Evolutionary conservation across 306 rosid genomes (phyloP).

Genomic region (Medicago arabica): DNA sequence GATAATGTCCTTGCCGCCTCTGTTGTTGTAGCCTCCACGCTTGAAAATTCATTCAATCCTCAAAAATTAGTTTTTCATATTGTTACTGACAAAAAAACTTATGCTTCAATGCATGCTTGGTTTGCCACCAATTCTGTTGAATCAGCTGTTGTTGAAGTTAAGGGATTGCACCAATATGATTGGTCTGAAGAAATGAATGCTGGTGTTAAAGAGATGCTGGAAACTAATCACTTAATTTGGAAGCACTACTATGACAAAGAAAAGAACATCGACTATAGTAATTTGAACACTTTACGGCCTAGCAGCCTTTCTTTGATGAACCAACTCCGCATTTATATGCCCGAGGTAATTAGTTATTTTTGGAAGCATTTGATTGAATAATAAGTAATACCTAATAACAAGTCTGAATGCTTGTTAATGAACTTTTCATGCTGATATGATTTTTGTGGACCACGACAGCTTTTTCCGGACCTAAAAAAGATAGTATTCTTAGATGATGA

Average conservation of each 20-base stretch:
- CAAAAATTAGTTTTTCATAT: conserved; percentile 80
- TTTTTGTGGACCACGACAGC: conserved; percentile 67
- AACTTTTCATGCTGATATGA: conserved; percentile 49
- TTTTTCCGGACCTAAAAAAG: conserved; percentile 90
- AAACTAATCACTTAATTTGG: conserved; percentile 78
- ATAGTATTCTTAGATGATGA: conserved; percentile 87
- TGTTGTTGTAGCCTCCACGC: conserved; percentile 74
- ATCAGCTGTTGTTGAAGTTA: conserved; percentile 80
- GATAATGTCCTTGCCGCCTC: conserved; percentile 94
- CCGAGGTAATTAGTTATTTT: conserved; percentile 65
- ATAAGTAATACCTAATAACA: conserved; percentile 32
- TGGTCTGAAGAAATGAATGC: conserved; percentile 85
- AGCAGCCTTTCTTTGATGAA: conserved; percentile 82
- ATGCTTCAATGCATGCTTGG: conserved; percentile 96
- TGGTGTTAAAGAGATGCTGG: conserved; percentile 75
- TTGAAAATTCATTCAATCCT: conserved; percentile 72
- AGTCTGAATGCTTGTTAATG: conserved; percentile 46
- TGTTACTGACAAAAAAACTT: conserved; percentile 88
- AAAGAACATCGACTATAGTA: conserved; percentile 47
- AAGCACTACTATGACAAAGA: conserved; percentile 61
- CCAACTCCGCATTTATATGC: conserved; percentile 80
- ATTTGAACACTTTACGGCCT: conserved; percentile 63
- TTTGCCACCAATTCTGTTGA: conserved; percentile 74
- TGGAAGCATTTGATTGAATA: conserved; percentile 38
- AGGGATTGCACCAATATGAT: conserved; percentile 89